phyloP scores from a whole-genome alignment of 2,329 filamentous ascomycete genomes.

The Fusarium subtropicale region DNA sequence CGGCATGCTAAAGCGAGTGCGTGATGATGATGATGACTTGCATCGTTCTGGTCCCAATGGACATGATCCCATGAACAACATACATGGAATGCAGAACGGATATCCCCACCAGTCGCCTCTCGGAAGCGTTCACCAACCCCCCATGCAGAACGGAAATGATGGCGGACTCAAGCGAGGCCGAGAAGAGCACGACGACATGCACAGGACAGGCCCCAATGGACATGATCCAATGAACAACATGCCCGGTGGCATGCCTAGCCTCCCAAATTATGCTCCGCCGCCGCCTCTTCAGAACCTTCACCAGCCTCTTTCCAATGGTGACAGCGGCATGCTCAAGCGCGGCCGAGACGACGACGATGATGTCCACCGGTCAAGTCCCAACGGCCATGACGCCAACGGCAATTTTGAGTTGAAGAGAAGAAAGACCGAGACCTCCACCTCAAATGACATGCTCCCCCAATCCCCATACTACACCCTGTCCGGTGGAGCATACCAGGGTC shows the following conservation, averaged over 20 bases:
- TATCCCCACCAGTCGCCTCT: constrained; percentile 71
- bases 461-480: constrained; percentile 26
- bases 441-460: constrained; percentile 24
- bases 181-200: constrained; percentile 71
- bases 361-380: constrained; percentile 54
- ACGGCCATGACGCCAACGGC: constrained; percentile 49
- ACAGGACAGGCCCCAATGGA: constrained; percentile 72
- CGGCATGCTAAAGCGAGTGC: constrained; percentile 59
- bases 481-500: constrained; percentile 21
- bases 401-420: constrained; percentile 79
- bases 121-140: constrained; percentile 26
- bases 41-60: constrained; percentile 73
- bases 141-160: constrained; percentile 71
- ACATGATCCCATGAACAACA: constrained; percentile 75
- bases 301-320: constrained; percentile 67
- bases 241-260: constrained; percentile 64
- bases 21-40: constrained; percentile 70
- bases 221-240: constrained; percentile 76
- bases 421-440: constrained; percentile 71
- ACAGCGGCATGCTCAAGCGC: constrained; percentile 59
- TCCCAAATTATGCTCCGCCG: constrained; percentile 73
- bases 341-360: constrained; percentile 67
- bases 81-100: constrained; percentile 67
- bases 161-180: constrained; percentile 60
- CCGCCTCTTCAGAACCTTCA: constrained; percentile 59